These are phyloP conservation scores for Blakeslea trispora DNA, from an alignment of 371 early-diverging fungal genomes.

Conservation along the genomic window DNA sequence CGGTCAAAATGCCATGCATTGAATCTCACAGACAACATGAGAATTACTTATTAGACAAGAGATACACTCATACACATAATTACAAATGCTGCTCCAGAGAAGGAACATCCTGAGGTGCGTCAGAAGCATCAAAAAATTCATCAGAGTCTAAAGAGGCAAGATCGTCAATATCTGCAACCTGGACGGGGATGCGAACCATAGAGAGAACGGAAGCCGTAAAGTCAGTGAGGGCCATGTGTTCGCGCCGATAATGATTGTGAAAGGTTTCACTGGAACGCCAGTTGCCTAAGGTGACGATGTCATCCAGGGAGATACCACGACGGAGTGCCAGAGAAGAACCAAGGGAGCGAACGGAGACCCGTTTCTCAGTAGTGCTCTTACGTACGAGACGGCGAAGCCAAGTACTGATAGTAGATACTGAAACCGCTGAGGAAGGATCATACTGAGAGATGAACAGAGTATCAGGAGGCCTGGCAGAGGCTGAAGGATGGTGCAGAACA, in stretches of 20 bases:
- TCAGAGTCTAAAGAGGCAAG: too few relatives aligned
- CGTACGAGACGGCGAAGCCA: constrained; percentile 1
- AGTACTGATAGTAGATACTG: constrained; percentile 2
- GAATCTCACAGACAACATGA: too few relatives aligned
- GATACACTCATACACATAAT: too few relatives aligned
- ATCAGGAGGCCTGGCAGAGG: background rate
- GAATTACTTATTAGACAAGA: too few relatives aligned
- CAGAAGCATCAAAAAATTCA: too few relatives aligned
- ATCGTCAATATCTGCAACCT: too few relatives aligned
- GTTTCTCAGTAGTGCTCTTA: background rate
- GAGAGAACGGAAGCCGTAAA: constrained; percentile 1
- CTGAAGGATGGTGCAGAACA: background rate
- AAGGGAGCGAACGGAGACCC: constrained; percentile 3
- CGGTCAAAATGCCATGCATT: too few relatives aligned
- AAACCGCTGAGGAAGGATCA: background rate
- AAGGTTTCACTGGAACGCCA: constrained; percentile 6
- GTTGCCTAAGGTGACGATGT: constrained; percentile 17
- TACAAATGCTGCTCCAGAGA: too few relatives aligned
- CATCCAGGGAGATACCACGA: constrained; percentile 5
- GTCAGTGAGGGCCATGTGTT: constrained; percentile 6
- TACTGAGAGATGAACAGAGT: background rate
- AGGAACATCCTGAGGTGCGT: too few relatives aligned
- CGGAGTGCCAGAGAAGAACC: constrained; percentile 11
- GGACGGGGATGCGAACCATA: too few relatives aligned
- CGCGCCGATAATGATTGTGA: constrained; percentile 9